Evolutionary conservation across 179 eudicot genomes (phyloP).

Genomic region (Heliamphora pulchella): DNA sequence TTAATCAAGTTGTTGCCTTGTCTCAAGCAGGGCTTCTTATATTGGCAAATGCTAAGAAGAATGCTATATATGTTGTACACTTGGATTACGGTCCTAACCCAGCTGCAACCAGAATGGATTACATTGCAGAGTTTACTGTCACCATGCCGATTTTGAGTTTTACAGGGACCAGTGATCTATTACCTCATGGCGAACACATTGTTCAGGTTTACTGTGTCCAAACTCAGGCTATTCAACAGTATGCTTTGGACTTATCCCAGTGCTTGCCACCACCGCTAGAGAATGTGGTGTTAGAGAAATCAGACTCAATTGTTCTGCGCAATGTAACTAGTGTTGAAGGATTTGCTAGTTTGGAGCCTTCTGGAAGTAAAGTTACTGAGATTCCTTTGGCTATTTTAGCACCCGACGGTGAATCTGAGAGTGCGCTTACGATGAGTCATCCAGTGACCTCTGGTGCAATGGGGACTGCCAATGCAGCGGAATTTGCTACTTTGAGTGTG

Average conservation of each 20-base stretch:
- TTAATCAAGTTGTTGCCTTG: constrained; percentile 87
- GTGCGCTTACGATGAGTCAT: constrained; percentile 37
- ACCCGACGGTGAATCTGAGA: constrained; percentile 38
- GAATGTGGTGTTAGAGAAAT: constrained; percentile 46
- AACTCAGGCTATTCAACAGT: constrained; percentile 98
- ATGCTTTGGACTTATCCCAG: constrained; percentile 82
- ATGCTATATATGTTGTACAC: constrained; percentile 91
- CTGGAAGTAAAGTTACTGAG: constrained; percentile 54
- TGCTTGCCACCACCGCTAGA: constrained; percentile 89
- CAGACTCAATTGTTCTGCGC: constrained; percentile 52
- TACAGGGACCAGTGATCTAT: constrained; percentile 77
- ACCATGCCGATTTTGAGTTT: constrained; percentile 98
- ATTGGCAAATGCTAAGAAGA: constrained; percentile 91
- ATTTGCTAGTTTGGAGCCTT: constrained; percentile 37
- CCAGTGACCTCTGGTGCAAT: constrained; percentile 38
- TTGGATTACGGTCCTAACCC: constrained; percentile 81
- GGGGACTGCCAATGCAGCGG: constrained; percentile 35
- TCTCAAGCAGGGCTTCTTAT: constrained; percentile 81
- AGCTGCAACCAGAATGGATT: constrained; percentile 83
- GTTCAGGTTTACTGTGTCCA: constrained; percentile 97
- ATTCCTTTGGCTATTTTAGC: constrained; percentile 32
- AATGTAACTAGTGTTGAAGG: constrained; percentile 41
- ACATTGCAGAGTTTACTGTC: constrained; percentile 89
- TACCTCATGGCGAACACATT: constrained; percentile 72
- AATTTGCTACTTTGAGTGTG: constrained; percentile 29